A percentile compares a stretch with the other conserved stretches of the same genome.
Evolutionary conservation across 441 rosid genomes (phyloP).

Genomic region (Gossypium gossypioides): DNA sequence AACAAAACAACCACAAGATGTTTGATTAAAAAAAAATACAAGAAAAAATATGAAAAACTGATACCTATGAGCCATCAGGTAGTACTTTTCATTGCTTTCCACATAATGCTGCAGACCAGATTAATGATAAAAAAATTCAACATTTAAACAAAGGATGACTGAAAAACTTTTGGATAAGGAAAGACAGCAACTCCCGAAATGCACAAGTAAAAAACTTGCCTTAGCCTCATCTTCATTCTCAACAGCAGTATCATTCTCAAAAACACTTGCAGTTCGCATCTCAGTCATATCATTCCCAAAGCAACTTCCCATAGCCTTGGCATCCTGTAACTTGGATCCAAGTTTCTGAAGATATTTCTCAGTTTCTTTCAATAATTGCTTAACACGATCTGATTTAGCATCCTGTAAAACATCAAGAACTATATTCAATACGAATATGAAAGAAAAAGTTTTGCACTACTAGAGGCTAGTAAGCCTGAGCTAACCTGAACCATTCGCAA

Average conservation of each 20-base stretch:
- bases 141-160: not conserved
- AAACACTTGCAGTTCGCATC: slow-evolving; percentile 24
- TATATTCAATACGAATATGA: slow-evolving; percentile 10
- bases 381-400: slow-evolving; percentile 93
- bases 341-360: slow-evolving; percentile 90
- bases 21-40: slow-evolving; percentile 6
- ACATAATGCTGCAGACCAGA: slow-evolving; percentile 65
- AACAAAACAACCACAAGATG: not conserved
- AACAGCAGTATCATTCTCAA: slow-evolving; percentile 49
- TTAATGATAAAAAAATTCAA: slow-evolving; percentile 2
- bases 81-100: slow-evolving; percentile 96
- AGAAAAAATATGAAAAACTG: slow-evolving; percentile 4
- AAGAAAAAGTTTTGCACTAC: slow-evolving; percentile 8
- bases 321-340: slow-evolving; percentile 76
- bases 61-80: slow-evolving; percentile 94
- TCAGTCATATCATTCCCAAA: slow-evolving; percentile 69
- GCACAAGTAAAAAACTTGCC: slow-evolving; percentile 34
- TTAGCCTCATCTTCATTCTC: slow-evolving; percentile 95
- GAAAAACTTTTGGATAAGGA: not conserved
- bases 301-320: slow-evolving; percentile 44
- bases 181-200: slow-evolving; percentile 15
- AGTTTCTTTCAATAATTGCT: slow-evolving; percentile 80
- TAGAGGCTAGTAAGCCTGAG: slow-evolving; percentile 15
- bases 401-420: slow-evolving; percentile 38
- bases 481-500: slow-evolving; percentile 95